Base-by-base conservation (phyloP, 2,329 filamentous ascomycete species). In the Bipolaris victoriae region DNA sequence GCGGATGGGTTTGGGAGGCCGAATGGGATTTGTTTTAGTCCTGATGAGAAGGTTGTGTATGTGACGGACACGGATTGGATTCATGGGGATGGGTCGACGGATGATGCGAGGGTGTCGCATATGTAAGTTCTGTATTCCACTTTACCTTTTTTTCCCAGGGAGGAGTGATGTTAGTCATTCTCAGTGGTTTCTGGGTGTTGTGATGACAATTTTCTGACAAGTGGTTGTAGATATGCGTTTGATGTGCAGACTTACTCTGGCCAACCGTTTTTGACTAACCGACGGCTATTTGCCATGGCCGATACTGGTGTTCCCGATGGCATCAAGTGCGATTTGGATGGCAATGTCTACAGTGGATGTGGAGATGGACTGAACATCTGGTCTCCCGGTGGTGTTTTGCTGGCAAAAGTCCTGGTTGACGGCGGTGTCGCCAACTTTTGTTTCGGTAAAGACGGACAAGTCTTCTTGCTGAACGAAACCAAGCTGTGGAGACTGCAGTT, bases 311-410 rank as follows among this genome's bases (percentile, higher is more conserved):
- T 67, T 7, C 67, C 67, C 0, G 63, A 71, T 24, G 66, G 63
- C 5, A 67, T 70, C 49, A 69, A 68, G 31, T 69, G 66, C 52
- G 65, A 68, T 44, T 47, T 22, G 0, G 72, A 79, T 3, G 85
- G 85, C 2, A 84, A 86, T 51, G 80, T 88, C 2, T 88, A 80
- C 58, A 76, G 76, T 29, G 80, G 78, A 0, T 82, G 81, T 49
- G 77, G 74, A 2, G 81, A 81, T 50, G 82, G 82, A 1, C 67
- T 84, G 11, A 80, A 82, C 54, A 74, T 84, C 5, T 84, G 80
- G 79, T 79, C 69, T 36, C 58, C 76, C 1, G 77, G 72, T 2
- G 81, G 82, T 0, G 68, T 68, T 3, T 67, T 81, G 1, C 69
- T 83, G n/a, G 82, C 81, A 2, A 67, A 65, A 18, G 46, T 64